Percentiles rank a stretch among this genome's conserved stretches.
Evolutionary conservation across 2,329 filamentous ascomycete genomes (phyloP).

Genomic region (Colletotrichum paranaense): DNA sequence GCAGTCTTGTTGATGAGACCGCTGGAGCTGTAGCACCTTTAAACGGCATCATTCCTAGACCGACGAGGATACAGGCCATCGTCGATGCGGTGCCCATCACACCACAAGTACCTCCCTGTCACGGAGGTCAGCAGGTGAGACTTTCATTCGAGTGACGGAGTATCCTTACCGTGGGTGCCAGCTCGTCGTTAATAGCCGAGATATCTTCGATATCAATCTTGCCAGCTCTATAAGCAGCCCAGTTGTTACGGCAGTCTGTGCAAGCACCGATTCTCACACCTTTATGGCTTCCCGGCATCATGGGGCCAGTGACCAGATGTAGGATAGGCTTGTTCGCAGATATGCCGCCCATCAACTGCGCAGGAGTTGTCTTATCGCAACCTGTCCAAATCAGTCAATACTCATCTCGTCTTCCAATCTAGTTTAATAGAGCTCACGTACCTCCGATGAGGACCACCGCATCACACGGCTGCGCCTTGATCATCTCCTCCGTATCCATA

Average conservation of each 20-base stretch:
- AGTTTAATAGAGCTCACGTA: slow-evolving; percentile 42
- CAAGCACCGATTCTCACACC: slow-evolving; percentile 77
- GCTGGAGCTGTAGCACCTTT: slow-evolving; percentile 83
- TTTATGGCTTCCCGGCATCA: slow-evolving; percentile 77
- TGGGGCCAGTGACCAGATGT: slow-evolving; percentile 77
- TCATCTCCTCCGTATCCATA: slow-evolving; percentile 86
- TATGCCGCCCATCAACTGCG: slow-evolving; percentile 80
- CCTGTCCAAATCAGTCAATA: slow-evolving; percentile 51
- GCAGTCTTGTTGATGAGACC: slow-evolving; percentile 80
- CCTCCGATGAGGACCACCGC: slow-evolving; percentile 75
- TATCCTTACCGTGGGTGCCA: slow-evolving; percentile 72
- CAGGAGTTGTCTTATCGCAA: slow-evolving; percentile 80
- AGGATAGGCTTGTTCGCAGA: slow-evolving; percentile 79
- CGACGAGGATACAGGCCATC: slow-evolving; percentile 87
- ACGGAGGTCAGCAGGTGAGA: neutral
- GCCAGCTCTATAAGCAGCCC: slow-evolving; percentile 75
- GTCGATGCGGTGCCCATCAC: slow-evolving; percentile 95
- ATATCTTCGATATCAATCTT: slow-evolving; percentile 79
- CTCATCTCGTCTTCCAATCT: neutral
- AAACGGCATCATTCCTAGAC: slow-evolving; percentile 83
- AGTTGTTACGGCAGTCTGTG: slow-evolving; percentile 80
- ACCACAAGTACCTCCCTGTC: slow-evolving; percentile 79
- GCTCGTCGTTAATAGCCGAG: slow-evolving; percentile 75
- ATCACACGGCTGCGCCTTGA: slow-evolving; percentile 77
- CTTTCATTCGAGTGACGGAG: no score